Conservation (phyloP, 2,329 filamentous ascomycete species). For the Diaporthe nobilis region DNA sequence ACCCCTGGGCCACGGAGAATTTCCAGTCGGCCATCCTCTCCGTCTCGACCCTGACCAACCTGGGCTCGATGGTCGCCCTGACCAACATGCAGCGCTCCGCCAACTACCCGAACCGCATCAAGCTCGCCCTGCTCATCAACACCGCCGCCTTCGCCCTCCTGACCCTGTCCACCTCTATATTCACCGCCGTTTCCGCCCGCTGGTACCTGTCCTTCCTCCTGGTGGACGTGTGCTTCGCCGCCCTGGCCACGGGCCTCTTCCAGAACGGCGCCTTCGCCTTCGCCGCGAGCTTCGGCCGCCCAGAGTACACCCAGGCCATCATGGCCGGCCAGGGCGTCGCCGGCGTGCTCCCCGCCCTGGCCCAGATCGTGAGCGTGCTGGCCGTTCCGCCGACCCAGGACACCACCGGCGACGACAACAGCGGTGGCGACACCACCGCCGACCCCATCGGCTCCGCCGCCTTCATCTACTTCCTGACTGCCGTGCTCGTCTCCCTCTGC, state of each 20-base stretch:
- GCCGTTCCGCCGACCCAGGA: slow-evolving; percentile 65
- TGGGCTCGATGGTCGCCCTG: slow-evolving; percentile 81
- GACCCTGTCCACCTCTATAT: slow-evolving; percentile 81
- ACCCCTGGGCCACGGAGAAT: slow-evolving; percentile 80
- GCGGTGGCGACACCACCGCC: slow-evolving; percentile 41
- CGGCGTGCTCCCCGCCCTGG: slow-evolving; percentile 88
- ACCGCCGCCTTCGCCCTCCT: slow-evolving; percentile 82
- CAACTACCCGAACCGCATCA: slow-evolving; percentile 90
- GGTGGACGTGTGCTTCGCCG: slow-evolving; percentile 83
- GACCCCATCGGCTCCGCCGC: slow-evolving; percentile 74
- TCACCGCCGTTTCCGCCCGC: slow-evolving; percentile 72
- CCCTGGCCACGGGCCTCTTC: slow-evolving; percentile 85
- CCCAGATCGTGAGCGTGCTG: slow-evolving; percentile 88
- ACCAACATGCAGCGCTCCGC: slow-evolving; percentile 85
- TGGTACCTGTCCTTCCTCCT: slow-evolving; percentile 87
- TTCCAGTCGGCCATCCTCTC: slow-evolving; percentile 93
- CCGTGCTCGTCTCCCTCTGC: slow-evolving; percentile 79
- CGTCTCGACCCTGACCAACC: slow-evolving; percentile 87
- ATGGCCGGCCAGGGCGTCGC: slow-evolving; percentile 96
- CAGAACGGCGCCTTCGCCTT: slow-evolving; percentile 97
- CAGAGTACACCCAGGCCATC: slow-evolving; percentile 94
- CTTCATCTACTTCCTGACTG: slow-evolving; percentile 92
- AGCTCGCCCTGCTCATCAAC: slow-evolving; percentile 81
- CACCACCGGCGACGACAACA: not conserved
- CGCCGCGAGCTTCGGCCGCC: slow-evolving; percentile 84